Evolutionary conservation across 345 rosid genomes (phyloP).

Genomic region (Abelmoschus esculentus): DNA sequence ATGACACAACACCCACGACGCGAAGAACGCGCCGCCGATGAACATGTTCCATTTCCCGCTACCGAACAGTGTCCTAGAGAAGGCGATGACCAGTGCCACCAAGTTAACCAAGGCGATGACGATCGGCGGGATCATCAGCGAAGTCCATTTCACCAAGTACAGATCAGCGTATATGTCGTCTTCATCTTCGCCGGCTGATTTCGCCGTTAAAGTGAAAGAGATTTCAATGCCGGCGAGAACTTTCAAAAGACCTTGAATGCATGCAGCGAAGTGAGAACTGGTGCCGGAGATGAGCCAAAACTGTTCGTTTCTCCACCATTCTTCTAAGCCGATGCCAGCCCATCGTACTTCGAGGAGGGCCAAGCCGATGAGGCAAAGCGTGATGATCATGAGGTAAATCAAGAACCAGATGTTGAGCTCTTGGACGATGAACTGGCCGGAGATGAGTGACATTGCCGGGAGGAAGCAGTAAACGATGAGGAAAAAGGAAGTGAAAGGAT

Average conservation of each 20-base stretch:
- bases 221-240: constrained; percentile 88
- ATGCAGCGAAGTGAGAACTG: constrained; percentile 86
- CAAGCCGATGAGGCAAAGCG: constrained; percentile 53
- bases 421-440: constrained; percentile 77
- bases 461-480: constrained; percentile 87
- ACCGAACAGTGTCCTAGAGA: constrained; percentile 56
- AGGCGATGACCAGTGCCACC: constrained; percentile 60
- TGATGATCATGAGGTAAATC: constrained; percentile 54
- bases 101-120: constrained; percentile 89
- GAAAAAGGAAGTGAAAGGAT: constrained; percentile 86
- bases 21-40: constrained; percentile 86
- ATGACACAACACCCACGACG: constrained; percentile 94
- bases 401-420: constrained; percentile 50
- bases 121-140: constrained; percentile 80
- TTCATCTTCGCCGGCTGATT: constrained; percentile 60
- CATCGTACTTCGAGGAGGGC: constrained; percentile 85
- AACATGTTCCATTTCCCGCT: constrained; percentile 78
- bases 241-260: constrained; percentile 74
- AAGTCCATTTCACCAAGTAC: constrained; percentile 81
- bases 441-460: constrained; percentile 89
- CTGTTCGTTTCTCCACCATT: constrained; percentile 99
- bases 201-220: constrained; percentile 83
- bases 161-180: constrained; percentile 77
- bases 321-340: constrained; percentile 74
- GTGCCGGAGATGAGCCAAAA: constrained; percentile 92